These are phyloP conservation scores for Paecilomyces sp. DNA, from an alignment of 2,329 filamentous ascomycete genomes.

Conservation along the genomic window DNA sequence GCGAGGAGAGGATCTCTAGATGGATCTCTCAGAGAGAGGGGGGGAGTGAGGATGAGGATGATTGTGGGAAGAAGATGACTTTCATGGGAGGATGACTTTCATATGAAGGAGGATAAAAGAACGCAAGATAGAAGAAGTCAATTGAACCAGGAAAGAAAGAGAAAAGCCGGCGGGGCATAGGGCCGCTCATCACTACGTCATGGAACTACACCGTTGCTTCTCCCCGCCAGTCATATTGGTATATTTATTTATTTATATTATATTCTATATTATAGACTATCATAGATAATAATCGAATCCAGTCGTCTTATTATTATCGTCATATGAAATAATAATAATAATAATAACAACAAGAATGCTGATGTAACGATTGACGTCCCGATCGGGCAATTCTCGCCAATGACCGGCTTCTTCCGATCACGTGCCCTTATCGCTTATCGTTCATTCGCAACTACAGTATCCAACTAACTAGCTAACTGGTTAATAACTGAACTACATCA, in stretches of 20 bases:
- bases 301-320: too few species aligned
- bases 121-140: too few species aligned
- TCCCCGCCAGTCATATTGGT: too few species aligned
- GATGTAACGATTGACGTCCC: background rate
- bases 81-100: background rate
- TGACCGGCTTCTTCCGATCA: background rate
- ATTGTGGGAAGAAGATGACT: too few species aligned
- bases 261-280: too few species aligned
- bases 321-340: too few species aligned
- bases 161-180: background rate
- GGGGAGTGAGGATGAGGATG: background rate
- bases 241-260: too few species aligned
- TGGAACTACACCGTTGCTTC: slow-evolving; percentile 4
- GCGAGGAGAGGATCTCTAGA: slow-evolving; percentile 1
- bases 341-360: background rate
- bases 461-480: background rate
- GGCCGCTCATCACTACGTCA: slow-evolving; percentile 26
- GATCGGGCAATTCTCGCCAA: background rate
- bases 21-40: slow-evolving; percentile 3
- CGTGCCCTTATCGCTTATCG: background rate
- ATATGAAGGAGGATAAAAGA: background rate
- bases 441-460: too few species aligned
- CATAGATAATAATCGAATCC: too few species aligned
- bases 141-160: background rate
- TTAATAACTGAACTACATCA: too few species aligned